These are phyloP conservation scores for Globisporangium spiculum DNA, from an alignment of 352 stramenopile species.

Conservation along the genomic window DNA sequence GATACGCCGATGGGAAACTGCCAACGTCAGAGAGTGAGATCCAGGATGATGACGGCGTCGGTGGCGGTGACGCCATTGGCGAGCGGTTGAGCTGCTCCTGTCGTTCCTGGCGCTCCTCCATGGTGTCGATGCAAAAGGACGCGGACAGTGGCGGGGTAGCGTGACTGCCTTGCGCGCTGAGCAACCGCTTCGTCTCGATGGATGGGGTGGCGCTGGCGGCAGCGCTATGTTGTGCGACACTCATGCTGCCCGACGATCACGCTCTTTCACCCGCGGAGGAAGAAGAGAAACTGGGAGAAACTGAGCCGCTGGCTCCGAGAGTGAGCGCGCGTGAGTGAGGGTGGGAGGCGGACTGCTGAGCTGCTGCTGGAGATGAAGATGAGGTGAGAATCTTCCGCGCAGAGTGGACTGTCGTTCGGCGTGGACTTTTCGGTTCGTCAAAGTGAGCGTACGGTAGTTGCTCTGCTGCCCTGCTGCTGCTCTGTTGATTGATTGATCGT, in stretches of 20 bases:
- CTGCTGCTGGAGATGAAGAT: neutral
- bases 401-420: slow-evolving; percentile 4
- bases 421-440: neutral
- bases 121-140: neutral
- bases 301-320: neutral
- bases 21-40: slow-evolving; percentile 20
- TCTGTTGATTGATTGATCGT: neutral
- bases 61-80: neutral
- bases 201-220: neutral
- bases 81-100: neutral
- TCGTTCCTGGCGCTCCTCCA: slow-evolving; percentile 4
- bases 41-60: slow-evolving; percentile 16
- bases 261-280: neutral
- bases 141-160: neutral
- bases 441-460: neutral
- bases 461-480: neutral
- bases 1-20: neutral
- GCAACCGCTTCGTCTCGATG: neutral
- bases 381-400: slow-evolving; percentile 4
- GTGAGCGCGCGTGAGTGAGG: neutral
- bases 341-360: neutral
- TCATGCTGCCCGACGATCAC: neutral
- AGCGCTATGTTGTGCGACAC: neutral
- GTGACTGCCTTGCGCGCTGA: neutral
- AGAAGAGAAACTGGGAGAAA: neutral